Base-by-base conservation (phyloP, 2,329 filamentous ascomycete genomes). In the Talaromyces verruculosus region DNA sequence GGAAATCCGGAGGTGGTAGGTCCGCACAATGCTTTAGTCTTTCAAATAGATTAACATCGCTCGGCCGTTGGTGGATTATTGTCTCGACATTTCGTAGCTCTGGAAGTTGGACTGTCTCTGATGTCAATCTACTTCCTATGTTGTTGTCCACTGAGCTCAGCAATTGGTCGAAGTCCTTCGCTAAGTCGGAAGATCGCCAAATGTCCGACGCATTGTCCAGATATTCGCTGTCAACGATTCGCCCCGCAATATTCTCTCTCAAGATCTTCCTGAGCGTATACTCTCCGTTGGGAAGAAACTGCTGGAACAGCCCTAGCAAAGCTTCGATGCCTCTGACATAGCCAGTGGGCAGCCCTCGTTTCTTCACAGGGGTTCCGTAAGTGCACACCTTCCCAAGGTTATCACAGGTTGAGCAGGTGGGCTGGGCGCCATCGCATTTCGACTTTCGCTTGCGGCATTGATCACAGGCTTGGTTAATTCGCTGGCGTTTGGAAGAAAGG, bases 261-360 rank as follows among this genome's bases (percentile, higher is more conserved):
- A 84, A 10, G 84, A 86, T 15, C 86, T 61, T 65, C 25, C 63
- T 47, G 19, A 65, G 57, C n/a, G 57, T 65, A 25, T 65, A 65
- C 45, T 65, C 63, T 35, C 63, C 63, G 51, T 65, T 65, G 33
- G 63, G 63, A 19, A 65, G 57, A 15, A 60, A 61, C 25, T 65
- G 63, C 33, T 65, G 63, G 35, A 65, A 55, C 0, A 65, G 39
- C 6, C 88, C 88, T 64, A 91, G 82, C 10, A 88, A 84, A 51
- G 90, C 77, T 75, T 93, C 91, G 19, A 93, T 81, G 0, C 89
- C 89, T 39, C 90, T 85, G 64, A 93, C 89, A 72, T 93, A 92
- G 17, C 91, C 91, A n/a, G 91, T 91, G 71, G 90, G 90, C 11
- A 93, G 87, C 3, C 91, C 91, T 68, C 91, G 84, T 75, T 92